Evolutionary conservation across 768 basidiomycete genomes (phyloP), one percentile per base, ranked within the genome.

Genomic region (Collybiopsis luxurians): DNA sequence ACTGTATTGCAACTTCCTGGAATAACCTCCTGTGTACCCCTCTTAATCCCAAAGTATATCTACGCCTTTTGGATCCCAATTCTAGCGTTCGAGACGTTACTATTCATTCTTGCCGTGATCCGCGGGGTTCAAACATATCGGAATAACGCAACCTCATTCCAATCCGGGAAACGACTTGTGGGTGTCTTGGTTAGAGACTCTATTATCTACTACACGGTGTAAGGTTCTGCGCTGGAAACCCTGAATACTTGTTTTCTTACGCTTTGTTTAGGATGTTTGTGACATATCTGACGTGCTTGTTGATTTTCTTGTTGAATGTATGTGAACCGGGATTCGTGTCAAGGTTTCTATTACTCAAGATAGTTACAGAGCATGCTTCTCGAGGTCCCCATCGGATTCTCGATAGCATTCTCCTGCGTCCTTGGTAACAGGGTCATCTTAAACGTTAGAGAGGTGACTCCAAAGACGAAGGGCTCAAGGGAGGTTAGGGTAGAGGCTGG

Each of bases 41-140:
- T 47, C 12, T 63, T 67, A 27, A 61, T 82, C 4, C 71, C 80
- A 4, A 43, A 56, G 7, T 70, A 74, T 39, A 81, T 84, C 63
- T 85, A 74, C 61, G 69, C 75, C 19, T 84, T 83, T 66, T 87
- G 85, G 85, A 76, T 86, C 45, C 84, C 84, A 1, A 74, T 84
- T 61, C 69, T 87, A 11, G 63, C 71, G 2, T 84, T 79, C 36
- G 85, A 87, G 62, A 75, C 67, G 55, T 63, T 84, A 1, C 71
- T 86, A 0, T 84, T 83, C 57, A 61, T 59, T 3, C 65, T 85
- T 38, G 82, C 83, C 4, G 61, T 85, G 19, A 68, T 72, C 55
- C 75, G 77, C 52, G 83, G 80, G 1, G 74, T 80, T 58, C 74
- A 76, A 54, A 75, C 76, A 4, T 77, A 78, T 65, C 67, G 67